Base-by-base conservation (phyloP, 75 land plant species). In the Pseudotsuga menziesii region DNA sequence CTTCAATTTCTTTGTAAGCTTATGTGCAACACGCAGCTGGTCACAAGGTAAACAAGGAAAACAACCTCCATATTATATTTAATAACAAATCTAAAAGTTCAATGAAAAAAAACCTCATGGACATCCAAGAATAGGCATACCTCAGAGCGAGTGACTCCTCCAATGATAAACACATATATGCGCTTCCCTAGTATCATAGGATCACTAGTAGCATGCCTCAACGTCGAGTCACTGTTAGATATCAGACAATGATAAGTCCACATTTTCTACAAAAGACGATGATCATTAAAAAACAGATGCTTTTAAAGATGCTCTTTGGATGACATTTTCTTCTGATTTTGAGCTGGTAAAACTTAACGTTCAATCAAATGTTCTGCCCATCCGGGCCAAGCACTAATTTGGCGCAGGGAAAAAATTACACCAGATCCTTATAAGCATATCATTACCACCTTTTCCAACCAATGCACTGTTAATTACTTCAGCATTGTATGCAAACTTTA, bases 101-200 rank as follows among this genome's bases (percentile, higher is more conserved):
- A 36, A 22, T 44, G 61, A 3, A 29, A 77, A 52, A 75, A 58
- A 14, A 76, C 60, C 48, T 44, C 48, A 44, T 5, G 6, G 48
- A 5, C 59, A 29, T 76, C 59, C 17, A 58, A 44, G 48, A 78
- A 23, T 44, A 5, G 55, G 71, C 71, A 59, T 80, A 96, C 99
- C 95, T 97, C 99, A 58, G 99, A 97, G 23, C 94, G 89, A 58
- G 99, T 97, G 17, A 91, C 98, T 55, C 99, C 99, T 32, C 99
- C 99, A 73, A 90, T 85, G 22, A 97, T 83, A 61, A 97, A 97
- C 16, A 97, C 85, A 80, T 94, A 92, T 71, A 97, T 92, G 11
- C 99, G 92, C 76, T 89, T 88, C 58, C 95, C 99, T 88, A 81
- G 92, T 80, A 86, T 82, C 78, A 82, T 91, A 61, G 87, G 82